These are phyloP conservation scores for Ustilago nuda DNA, from an alignment of 1,284 basidiomycete genomes.

Conservation along the genomic window DNA sequence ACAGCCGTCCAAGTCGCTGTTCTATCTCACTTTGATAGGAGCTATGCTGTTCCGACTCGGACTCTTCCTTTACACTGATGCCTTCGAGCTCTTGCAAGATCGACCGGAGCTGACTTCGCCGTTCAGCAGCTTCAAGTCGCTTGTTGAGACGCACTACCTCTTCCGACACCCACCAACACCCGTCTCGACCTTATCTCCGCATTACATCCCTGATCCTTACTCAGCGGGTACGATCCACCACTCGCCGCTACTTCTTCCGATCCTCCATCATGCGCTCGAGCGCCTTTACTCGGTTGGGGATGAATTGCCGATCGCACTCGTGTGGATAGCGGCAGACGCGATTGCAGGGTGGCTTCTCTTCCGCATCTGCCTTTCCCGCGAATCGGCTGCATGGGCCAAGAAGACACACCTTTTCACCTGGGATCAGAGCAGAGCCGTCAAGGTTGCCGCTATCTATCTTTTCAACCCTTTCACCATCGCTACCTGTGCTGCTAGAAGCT, in stretches of 20 bases:
- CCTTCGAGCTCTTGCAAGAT: constrained; percentile 68
- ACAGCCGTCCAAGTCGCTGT: constrained; percentile 21
- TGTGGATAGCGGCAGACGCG: constrained; percentile 81
- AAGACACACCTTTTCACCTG: constrained; percentile 34
- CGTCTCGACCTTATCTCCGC: constrained; percentile 7
- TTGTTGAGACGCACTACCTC: constrained; percentile 70
- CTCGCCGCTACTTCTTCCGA: constrained; percentile 81
- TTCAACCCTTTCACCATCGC: constrained; percentile 88
- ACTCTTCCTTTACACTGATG: constrained; percentile 64
- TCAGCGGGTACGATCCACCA: constrained; percentile 68
- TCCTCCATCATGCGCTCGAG: constrained; percentile 69
- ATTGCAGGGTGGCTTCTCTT: constrained; percentile 69
- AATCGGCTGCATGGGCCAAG: constrained; percentile 25
- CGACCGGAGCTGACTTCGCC: constrained; percentile 83
- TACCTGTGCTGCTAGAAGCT: constrained; percentile 82
- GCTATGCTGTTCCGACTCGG: constrained; percentile 62
- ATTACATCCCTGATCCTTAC: constrained; percentile 24
- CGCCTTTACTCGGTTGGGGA: constrained; percentile 61
- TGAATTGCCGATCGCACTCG: constrained; percentile 72
- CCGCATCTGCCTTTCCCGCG: constrained; percentile 34
- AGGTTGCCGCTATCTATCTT: constrained; percentile 73
- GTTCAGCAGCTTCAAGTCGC: constrained; percentile 77
- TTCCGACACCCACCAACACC: constrained; percentile 30
- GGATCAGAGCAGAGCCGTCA: constrained; percentile 45
- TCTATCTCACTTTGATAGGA: constrained; percentile 20